Evolutionary conservation across 202 grass and related monocot genomes (phyloP).

Genomic region (Bolboschoenoplectus hybrid): DNA sequence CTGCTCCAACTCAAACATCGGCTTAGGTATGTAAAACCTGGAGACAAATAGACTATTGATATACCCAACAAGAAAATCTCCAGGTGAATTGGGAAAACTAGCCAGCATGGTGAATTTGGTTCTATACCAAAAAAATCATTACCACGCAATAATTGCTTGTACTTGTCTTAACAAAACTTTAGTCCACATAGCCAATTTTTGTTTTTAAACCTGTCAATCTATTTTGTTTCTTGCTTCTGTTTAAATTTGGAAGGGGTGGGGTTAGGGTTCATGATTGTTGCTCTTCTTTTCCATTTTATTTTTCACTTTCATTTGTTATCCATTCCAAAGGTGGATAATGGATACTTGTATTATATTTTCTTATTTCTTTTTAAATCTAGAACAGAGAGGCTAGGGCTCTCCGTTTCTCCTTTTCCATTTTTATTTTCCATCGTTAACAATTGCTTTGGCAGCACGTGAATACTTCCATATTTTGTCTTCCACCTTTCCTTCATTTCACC

Average conservation of each 20-base stretch:
- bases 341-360: not conserved
- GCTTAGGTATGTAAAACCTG: constrained; percentile 62
- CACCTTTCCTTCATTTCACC: not conserved
- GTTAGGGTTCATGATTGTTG: not conserved
- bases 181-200: not conserved
- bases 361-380: not conserved
- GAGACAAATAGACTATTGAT: constrained; percentile 13
- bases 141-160: not conserved
- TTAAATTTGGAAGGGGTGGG: too few species aligned
- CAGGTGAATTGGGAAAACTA: not conserved
- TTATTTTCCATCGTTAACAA: not conserved
- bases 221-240: not conserved
- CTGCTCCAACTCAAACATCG: constrained; percentile 50
- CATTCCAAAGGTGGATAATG: not conserved
- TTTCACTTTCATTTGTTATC: not conserved
- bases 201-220: not conserved
- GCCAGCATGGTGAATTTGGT: constrained; percentile 28
- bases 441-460: not conserved
- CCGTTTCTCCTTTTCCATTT: not conserved
- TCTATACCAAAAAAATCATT: constrained; percentile 30
- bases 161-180: not conserved
- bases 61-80: constrained; percentile 26
- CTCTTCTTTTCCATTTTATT: not conserved
- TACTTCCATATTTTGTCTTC: not conserved
- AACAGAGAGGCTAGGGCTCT: not conserved